Evolutionary conservation across 257 asterid genomes (phyloP).

Genomic region (Handroanthus guayacan): DNA sequence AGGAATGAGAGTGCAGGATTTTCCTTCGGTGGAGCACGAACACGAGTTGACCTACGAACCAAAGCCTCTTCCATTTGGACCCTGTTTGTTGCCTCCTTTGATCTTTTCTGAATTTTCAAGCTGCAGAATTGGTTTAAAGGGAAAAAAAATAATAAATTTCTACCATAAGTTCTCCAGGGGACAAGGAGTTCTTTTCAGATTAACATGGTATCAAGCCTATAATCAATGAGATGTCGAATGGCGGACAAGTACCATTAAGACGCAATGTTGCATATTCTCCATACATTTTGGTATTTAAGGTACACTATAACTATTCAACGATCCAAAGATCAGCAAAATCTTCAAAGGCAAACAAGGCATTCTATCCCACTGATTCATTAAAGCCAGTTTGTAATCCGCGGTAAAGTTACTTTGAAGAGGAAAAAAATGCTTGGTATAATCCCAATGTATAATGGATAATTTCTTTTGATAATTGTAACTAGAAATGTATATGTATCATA

Average conservation of each 20-base stretch:
- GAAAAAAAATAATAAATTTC: background rate
- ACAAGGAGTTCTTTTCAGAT: background rate
- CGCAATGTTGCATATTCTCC: background rate
- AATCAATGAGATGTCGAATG: background rate
- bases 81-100: conserved; percentile 61
- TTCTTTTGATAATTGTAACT: background rate
- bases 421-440: background rate
- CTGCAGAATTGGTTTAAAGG: conserved; percentile 48
- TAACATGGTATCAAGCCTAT: background rate
- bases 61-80: conserved; percentile 72
- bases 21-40: conserved; percentile 84
- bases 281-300: conserved; percentile 1
- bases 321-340: background rate
- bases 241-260: conserved; percentile 3
- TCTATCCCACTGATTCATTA: background rate
- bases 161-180: background rate
- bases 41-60: conserved; percentile 89
- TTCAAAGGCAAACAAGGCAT: conserved; percentile 13
- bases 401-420: background rate
- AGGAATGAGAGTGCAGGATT: conserved; percentile 74
- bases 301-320: conserved; percentile 15
- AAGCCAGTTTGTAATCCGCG: background rate
- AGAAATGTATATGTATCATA: background rate
- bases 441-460: background rate
- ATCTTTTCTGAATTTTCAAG: conserved; percentile 64